Percentiles rank a stretch among this genome's conserved stretches.
Conservation (phyloP, 345 rosid species). For the Trapa bicornis region DNA sequence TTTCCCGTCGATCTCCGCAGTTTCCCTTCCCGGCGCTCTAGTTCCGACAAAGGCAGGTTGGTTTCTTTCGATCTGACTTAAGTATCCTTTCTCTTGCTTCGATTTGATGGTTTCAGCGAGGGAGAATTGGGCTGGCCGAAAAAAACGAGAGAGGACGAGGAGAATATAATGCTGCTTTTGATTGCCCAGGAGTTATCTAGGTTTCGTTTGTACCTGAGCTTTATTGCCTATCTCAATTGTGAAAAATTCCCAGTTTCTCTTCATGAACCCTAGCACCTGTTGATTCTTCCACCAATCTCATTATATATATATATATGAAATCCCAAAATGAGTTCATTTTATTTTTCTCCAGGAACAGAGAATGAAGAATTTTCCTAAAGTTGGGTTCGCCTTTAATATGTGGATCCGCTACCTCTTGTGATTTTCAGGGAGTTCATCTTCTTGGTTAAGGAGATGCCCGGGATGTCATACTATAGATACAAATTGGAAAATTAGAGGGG, state of each 20-base stretch:
- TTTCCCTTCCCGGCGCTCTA: background rate
- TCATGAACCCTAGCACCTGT: background rate
- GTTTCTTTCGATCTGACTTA: background rate
- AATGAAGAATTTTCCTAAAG: background rate
- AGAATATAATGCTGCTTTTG: background rate
- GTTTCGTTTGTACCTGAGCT: background rate
- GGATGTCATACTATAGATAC: conserved; percentile 3
- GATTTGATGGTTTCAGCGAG: background rate
- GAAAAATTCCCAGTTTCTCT: background rate
- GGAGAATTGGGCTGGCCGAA: too few species aligned
- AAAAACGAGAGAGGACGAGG: background rate
- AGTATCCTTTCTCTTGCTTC: background rate
- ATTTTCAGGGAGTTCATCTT: background rate
- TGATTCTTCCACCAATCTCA: background rate
- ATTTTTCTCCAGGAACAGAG: background rate
- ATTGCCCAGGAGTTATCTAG: background rate
- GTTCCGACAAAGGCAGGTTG: background rate
- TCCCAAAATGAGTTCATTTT: background rate
- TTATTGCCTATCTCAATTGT: background rate
- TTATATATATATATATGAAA: background rate
- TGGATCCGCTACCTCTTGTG: background rate
- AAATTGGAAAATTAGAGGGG: conserved; percentile 5
- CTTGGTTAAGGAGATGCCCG: background rate
- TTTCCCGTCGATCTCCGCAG: background rate
- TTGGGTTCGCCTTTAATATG: background rate